Evolutionary conservation across 2,329 filamentous ascomycete species (phyloP), one percentile per base, ranked within the genome.

Genomic region (Aspergillus ustus): DNA sequence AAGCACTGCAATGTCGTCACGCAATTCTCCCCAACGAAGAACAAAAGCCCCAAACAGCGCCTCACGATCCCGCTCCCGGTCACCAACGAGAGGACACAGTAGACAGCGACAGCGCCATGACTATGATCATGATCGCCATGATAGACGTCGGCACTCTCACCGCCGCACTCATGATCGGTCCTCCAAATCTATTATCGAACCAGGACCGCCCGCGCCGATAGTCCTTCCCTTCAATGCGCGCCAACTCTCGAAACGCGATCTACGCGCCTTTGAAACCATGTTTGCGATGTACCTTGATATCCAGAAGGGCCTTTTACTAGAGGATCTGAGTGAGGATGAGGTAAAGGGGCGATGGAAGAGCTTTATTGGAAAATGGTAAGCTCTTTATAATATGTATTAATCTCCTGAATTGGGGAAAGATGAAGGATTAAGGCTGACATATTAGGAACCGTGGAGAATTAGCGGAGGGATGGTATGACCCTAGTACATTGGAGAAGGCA

Each of bases 381-480:
- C 29, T 40, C 34, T 15, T 15, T 40, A 40, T 40, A 40, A 11
- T 15, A 15, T 40, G 5, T 4, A 17, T 15, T 11, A 40, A 40
- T 40, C 15, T 4, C 9, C 34, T 40, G 15, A 22, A 22, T 31
- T 1, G 31, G n/a, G 19, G 9, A 22, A 50, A 25, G 31, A 34
- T 29, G 20, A 11, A 11, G 34, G 48, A 15, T 4, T 40, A 9
- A 56, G 52, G 67, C 82, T 87, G 75, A 87, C 80, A 75, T 76
- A 68, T 68, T 68, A 90, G 88, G 88, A 99, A 99, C 80, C 86
- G 87, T 70, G 90, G 89, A 72, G 91, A 94, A 78, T 82, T 98
- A 65, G 90, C 91, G 4, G 90, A 94, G 76, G 92, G 92, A 51
- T 99, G 94, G 94, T 99, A 98, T 77, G 92, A 96, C 72, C 91